phyloP scores from a whole-genome alignment of 2,329 filamentous ascomycete species.

The Curvularia lunata region DNA sequence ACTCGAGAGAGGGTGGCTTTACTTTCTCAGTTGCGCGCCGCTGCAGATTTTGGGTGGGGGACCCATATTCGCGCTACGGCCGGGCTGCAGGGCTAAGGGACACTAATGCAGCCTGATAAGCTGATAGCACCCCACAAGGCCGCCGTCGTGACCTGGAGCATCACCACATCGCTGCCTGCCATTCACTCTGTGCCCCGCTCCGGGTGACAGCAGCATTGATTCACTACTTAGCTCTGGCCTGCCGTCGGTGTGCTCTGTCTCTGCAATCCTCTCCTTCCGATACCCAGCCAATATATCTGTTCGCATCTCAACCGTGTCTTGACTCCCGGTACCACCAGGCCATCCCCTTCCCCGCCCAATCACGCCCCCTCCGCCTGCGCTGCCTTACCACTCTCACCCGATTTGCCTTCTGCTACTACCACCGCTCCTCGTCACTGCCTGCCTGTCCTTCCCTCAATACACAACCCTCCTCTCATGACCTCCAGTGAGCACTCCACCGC shows the following conservation, averaged over 20 bases:
- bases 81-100: slow-evolving; percentile 18
- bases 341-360: slow-evolving; percentile 13
- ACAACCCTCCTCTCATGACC: slow-evolving; percentile 14
- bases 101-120: slow-evolving; percentile 29
- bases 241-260: not conserved
- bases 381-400: slow-evolving; percentile 1
- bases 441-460: not conserved
- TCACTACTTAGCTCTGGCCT: not conserved
- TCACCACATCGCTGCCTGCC: slow-evolving; percentile 3
- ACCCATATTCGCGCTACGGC: slow-evolving; percentile 10
- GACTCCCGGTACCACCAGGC: slow-evolving; percentile 10
- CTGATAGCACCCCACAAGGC: slow-evolving; percentile 28
- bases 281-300: not conserved
- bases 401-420: not conserved
- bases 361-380: slow-evolving; percentile 18
- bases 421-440: not conserved
- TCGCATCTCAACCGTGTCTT: slow-evolving; percentile 5
- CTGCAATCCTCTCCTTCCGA: not conserved
- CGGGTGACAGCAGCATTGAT: not conserved
- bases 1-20: slow-evolving; percentile 2
- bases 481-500: slow-evolving; percentile 19
- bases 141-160: slow-evolving; percentile 19
- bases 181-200: slow-evolving; percentile 17
- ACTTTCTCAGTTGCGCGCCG: slow-evolving; percentile 27
- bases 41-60: slow-evolving; percentile 33